A percentile compares a stretch with the other conserved stretches of the same genome.
Evolutionary conservation across 139 green algal species (phyloP).

Genomic region (Coelastrella sp.): DNA sequence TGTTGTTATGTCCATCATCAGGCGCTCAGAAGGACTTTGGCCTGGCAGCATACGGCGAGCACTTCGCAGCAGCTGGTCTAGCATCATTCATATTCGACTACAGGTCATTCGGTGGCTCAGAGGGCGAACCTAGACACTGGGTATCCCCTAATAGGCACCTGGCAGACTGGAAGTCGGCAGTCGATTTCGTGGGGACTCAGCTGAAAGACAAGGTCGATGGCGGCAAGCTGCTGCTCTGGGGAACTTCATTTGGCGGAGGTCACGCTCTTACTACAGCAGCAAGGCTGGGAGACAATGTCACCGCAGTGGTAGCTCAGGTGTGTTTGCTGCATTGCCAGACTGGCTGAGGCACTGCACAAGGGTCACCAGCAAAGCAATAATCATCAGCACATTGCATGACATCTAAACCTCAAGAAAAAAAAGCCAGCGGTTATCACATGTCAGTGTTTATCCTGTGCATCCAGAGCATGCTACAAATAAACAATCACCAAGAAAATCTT

Average conservation of each 20-base stretch:
- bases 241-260: constrained; percentile 25
- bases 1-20: not conserved
- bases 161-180: constrained; percentile 55
- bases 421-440: not conserved
- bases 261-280: constrained; percentile 27
- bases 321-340: not conserved
- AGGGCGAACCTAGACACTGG: constrained; percentile 54
- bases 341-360: not conserved
- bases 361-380: not conserved
- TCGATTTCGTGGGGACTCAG: constrained; percentile 48
- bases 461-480: too few species aligned
- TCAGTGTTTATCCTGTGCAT: not conserved
- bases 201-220: not conserved
- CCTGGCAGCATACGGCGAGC: constrained; percentile 55
- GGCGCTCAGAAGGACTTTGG: constrained; percentile 61
- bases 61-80: constrained; percentile 55
- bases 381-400: too few species aligned
- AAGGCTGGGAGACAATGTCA: not conserved
- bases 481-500: too few species aligned
- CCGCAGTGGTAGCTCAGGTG: constrained; percentile 44
- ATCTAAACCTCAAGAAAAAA: not conserved
- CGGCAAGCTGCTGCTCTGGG: constrained; percentile 38
- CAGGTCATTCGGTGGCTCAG: constrained; percentile 56
- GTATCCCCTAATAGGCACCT: constrained; percentile 46
- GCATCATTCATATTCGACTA: constrained; percentile 68